phyloP scores from a whole-genome alignment of 78 protist genomes.

The Dictyostelium purpureum region DNA sequence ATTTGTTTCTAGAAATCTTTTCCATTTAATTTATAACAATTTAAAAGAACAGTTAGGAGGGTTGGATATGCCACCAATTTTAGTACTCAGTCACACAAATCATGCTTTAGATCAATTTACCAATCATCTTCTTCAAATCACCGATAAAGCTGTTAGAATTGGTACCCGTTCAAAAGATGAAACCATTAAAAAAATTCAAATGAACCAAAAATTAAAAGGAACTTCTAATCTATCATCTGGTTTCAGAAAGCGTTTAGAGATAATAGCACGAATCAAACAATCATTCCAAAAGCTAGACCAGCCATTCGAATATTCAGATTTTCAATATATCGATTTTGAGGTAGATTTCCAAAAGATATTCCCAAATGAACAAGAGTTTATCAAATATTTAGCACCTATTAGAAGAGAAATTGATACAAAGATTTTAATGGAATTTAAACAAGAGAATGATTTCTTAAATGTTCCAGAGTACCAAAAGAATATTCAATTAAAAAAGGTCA shows the following conservation, averaged over 20 bases:
- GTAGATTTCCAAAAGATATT: not conserved
- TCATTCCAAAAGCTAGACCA: not conserved
- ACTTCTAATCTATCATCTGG: not conserved
- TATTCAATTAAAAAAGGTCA: not conserved
- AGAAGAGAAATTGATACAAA: not conserved
- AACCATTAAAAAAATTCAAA: conserved; percentile 4
- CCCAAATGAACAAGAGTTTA: not conserved
- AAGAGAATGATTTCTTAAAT: not conserved
- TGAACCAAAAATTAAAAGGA: not conserved
- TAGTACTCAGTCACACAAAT: conserved; percentile 88
- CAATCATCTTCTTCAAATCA: conserved; percentile 21
- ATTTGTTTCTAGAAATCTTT: conserved; percentile 71
- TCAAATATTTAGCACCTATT: not conserved
- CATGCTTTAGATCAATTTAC: conserved; percentile 95
- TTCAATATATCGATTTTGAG: not conserved
- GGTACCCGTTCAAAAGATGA: conserved; percentile 47
- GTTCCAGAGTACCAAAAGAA: not conserved
- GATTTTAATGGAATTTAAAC: not conserved
- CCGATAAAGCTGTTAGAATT: not conserved
- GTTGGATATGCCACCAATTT: conserved; percentile 47
- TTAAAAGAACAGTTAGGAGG: not conserved
- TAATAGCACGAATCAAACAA: not conserved
- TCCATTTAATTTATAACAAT: conserved; percentile 16
- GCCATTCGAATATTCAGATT: not conserved
- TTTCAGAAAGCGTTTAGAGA: not conserved